Evolutionary conservation across 202 grass and related monocot genomes (phyloP).

Genomic region (Brachypodium distachyon): DNA sequence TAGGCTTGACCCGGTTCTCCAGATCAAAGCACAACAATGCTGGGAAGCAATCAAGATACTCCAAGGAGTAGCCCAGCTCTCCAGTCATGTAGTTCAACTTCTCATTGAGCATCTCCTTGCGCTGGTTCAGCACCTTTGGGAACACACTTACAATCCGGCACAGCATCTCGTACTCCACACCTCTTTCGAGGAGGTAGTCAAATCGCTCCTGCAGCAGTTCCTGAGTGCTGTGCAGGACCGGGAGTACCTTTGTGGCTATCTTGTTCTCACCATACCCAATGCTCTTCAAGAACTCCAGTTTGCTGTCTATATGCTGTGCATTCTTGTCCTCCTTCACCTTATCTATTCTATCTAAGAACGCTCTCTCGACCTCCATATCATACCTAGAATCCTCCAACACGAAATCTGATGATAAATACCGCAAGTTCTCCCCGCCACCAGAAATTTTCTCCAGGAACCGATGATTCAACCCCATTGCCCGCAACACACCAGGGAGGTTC

Average conservation of each 20-base stretch:
- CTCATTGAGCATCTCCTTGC: conserved; percentile 44
- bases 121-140: conserved; percentile 76
- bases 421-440: conserved; percentile 21
- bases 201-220: conserved; percentile 60
- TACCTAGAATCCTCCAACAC: conserved; percentile 37
- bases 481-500: conserved; percentile 53
- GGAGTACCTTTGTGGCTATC: conserved; percentile 6
- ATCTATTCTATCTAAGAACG: conserved; percentile 43
- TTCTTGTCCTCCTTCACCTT: conserved; percentile 48
- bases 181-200: conserved; percentile 52
- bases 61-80: conserved; percentile 62
- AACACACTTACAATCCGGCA: conserved; percentile 50
- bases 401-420: conserved; percentile 47
- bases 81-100: conserved; percentile 68
- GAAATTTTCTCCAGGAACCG: conserved; percentile 51
- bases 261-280: conserved; percentile 77
- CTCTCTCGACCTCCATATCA: conserved; percentile 36
- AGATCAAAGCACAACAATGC: conserved; percentile 81
- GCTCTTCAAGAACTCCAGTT: conserved; percentile 64
- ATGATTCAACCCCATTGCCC: conserved; percentile 41
- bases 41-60: conserved; percentile 67
- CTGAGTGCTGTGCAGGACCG: conserved; percentile 32
- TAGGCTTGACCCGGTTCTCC: conserved; percentile 69
- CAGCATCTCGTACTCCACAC: conserved; percentile 53
- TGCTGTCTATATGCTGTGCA: conserved; percentile 27